Evolutionary conservation across 305 asterid genomes (phyloP).

Genomic region (Solanum hybrid): DNA sequence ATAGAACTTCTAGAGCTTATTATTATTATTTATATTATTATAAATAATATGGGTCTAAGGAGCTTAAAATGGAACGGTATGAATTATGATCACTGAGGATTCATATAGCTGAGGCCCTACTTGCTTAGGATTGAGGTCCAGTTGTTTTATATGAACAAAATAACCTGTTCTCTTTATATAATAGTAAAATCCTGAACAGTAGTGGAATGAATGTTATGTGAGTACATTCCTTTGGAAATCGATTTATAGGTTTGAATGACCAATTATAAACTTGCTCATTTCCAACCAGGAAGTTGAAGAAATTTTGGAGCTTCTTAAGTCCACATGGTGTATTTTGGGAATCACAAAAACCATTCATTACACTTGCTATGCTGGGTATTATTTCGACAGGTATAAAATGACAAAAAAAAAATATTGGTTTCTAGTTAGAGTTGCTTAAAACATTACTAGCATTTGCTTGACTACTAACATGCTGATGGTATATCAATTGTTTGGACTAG

Average conservation of each 20-base stretch:
- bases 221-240: constrained; percentile 2
- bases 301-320: constrained; percentile 94
- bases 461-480: background rate
- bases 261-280: constrained; percentile 11
- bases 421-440: background rate
- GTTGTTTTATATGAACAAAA: background rate
- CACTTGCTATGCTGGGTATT: constrained; percentile 94
- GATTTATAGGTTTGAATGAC: background rate
- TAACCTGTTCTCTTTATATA: background rate
- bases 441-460: background rate
- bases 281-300: constrained; percentile 90
- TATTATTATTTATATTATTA: background rate
- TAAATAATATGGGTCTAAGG: background rate
- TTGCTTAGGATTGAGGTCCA: background rate
- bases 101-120: background rate
- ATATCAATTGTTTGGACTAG: background rate
- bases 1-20: background rate
- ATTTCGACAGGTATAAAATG: constrained; percentile 70
- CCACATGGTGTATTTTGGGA: constrained; percentile 89
- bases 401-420: background rate
- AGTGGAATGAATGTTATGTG: background rate
- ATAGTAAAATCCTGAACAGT: background rate
- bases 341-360: constrained; percentile 86
- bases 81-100: background rate
- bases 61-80: background rate